Evolutionary conservation across 164 flowering plant genomes (phyloP), one percentile per base, ranked within the genome.

Genomic region (Macadamia tetraphylla): DNA sequence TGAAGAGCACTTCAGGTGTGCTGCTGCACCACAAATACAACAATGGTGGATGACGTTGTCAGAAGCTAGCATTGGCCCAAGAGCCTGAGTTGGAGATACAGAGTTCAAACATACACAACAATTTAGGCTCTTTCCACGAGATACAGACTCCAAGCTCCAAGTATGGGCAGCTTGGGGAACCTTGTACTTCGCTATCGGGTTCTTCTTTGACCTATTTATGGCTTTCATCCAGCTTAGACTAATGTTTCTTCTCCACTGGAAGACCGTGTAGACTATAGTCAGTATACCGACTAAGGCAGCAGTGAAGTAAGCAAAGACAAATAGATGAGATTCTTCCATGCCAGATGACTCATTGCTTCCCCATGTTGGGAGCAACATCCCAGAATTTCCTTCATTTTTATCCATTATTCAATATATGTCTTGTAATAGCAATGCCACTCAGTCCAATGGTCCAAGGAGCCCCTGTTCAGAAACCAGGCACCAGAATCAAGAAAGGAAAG

Each of bases 51-150:
- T 80, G 73, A 84, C 85, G 77, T 78, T 83, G 59, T 92, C 93
- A 59, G 96, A 83, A 65, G 84, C 78, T 64, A 76, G 82, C 84
- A 84, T 77, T 15, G 91, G 90, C 44, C 96, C 94, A 60, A 87
- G 87, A 71, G 92, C 66, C 71, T 90, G 99, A 58, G 97, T 78
- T n/a, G 90, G 81, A 30, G 83, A 80, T 69, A 84, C 60, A 17
- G 94, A 81, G 71, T 87, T 90, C 68, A 90, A 87, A 79, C 99
- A 95, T 10, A 90, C 94, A 79, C 98, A 95, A 68, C 99, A 95
- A 53, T 84, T 90, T 42, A 89, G 75, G 71, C 80, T 90, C 78
- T 85, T 95, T 32, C 86, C 97, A 73, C 91, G 96, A 61, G 86
- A 83, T 6, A 82, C 76, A 29, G 96, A 81, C 75, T 92, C 94